phyloP scores from a whole-genome alignment of 768 basidiomycete species.

The Mrakia gelida region DNA sequence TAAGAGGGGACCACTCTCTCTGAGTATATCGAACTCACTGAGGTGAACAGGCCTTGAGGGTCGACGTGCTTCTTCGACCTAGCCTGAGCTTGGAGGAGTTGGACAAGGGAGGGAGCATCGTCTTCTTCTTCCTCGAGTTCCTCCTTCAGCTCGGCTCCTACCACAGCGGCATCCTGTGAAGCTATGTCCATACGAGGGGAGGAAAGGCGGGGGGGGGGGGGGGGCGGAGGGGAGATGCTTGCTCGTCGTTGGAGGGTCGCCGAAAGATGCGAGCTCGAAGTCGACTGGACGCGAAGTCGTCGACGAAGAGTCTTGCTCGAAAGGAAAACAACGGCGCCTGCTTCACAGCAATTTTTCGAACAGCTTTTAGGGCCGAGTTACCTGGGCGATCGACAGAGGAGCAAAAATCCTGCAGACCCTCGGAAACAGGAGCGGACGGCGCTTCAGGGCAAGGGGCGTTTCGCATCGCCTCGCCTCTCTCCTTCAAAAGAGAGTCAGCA shows the following conservation, averaged over 20 bases:
- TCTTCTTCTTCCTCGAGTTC: not conserved
- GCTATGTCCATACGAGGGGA: not conserved
- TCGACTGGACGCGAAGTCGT: no score
- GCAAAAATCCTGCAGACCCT: no score
- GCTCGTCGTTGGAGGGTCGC: not conserved
- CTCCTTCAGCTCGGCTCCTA: no score
- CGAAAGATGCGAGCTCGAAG: not conserved
- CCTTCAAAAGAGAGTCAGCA: no score
- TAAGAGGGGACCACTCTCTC: no score
- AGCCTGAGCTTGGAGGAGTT: slow-evolving; percentile 26
- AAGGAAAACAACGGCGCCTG: no score
- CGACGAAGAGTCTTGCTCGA: no score
- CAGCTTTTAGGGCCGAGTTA: no score
- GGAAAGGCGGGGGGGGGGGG: not conserved
- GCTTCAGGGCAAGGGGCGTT: not conserved
- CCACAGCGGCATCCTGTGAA: not conserved
- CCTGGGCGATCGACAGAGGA: no score
- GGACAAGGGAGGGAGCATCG: slow-evolving; percentile 22
- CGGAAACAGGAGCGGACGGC: no score
- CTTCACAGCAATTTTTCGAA: no score
- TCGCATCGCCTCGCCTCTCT: not conserved
- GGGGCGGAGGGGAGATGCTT: not conserved
- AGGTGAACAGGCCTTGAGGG: slow-evolving; percentile 25
- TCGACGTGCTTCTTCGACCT: slow-evolving; percentile 18
- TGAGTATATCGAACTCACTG: slow-evolving; percentile 2